Conservation (phyloP, 2,329 filamentous ascomycete genomes). For the Apiospora koreana region DNA sequence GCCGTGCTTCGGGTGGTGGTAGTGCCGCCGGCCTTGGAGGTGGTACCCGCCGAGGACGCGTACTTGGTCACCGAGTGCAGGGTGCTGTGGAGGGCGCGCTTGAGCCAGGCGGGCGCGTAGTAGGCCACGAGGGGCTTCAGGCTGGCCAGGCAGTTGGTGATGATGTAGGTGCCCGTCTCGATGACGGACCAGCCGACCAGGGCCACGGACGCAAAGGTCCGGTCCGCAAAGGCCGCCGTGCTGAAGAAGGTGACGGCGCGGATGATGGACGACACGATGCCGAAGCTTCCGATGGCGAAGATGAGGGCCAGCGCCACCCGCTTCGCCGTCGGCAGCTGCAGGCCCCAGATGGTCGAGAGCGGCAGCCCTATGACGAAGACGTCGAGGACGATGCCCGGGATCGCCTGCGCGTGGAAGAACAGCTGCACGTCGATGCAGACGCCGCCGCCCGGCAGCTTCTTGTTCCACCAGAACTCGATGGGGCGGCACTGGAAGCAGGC, state of each 20-base stretch:
- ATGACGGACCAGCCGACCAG: conserved; percentile 27
- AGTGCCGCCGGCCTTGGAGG: neutral
- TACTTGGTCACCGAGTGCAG: neutral
- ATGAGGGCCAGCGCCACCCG: conserved; percentile 27
- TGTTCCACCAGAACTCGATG: conserved; percentile 23
- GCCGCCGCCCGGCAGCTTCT: conserved; percentile 13
- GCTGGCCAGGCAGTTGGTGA: conserved; percentile 10
- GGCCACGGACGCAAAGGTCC: conserved; percentile 23
- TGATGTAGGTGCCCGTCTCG: conserved; percentile 26
- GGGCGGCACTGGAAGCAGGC: conserved; percentile 27
- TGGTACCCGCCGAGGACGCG: neutral
- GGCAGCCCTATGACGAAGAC: conserved; percentile 28
- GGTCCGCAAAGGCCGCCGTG: conserved; percentile 21
- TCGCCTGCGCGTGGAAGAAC: conserved; percentile 29
- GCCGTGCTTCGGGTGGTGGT: neutral
- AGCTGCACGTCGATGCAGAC: conserved; percentile 24
- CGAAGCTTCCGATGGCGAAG: conserved; percentile 29
- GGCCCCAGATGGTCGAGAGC: conserved; percentile 27
- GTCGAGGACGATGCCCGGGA: conserved; percentile 27
- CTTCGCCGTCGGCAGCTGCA: conserved; percentile 27
- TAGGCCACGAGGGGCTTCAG: neutral
- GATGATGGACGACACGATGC: conserved; percentile 24
- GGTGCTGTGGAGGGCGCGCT: neutral
- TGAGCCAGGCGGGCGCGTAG: conserved; percentile 8
- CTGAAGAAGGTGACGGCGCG: conserved; percentile 22